Evolutionary conservation across 768 basidiomycete genomes (phyloP), one percentile per base, ranked within the genome.

Genomic region (Obba rivulosa): DNA sequence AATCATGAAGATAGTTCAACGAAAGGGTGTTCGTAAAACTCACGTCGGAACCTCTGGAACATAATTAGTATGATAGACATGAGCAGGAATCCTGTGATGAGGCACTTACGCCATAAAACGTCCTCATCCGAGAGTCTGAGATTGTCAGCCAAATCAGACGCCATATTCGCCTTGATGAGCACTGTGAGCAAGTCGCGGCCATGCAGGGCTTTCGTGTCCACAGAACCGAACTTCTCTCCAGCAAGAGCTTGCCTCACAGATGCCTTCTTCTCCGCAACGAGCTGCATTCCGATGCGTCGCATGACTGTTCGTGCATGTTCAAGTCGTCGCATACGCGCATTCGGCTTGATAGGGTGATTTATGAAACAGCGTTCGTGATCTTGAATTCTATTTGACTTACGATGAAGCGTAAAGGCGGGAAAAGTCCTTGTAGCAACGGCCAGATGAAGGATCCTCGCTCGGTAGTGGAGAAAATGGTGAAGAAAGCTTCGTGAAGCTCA

Each of bases 71-170:
- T n/a, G 3, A 14, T 7, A 4, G n/a, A 20, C 9, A 23, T 14
- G 18, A 18, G 3, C 10, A n/a, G n/a, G n/a, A 18, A 35, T 13
- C 10, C 28, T 8, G 28, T 24, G n/a, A 7, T 34, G 13, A 21
- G n/a, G 14, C 3, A 67, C 79, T 49, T 54, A 83, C 74, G 77
- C 5, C 69, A 68, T 2, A 83, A 50, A 14, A 87, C 79, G 50
- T 87, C 85, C 23, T 72, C 72, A 47, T 87, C 85, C 0, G 73
- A 73, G 65, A 87, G 65, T 34, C 67, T 67, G 58, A 83, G 81
- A 39, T 55, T 66, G 5, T 75, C 74, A 0, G 77, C 74, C 3
- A 82, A 54, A 57, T 87, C 80, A 1, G 73, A 75, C 0, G 79
- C 75, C 66, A 81, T 75, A 58, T 87, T 87, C 3, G 84, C 83